phyloP scores from a whole-genome alignment of 1,284 basidiomycete species.

The Inonotus hispidus region DNA sequence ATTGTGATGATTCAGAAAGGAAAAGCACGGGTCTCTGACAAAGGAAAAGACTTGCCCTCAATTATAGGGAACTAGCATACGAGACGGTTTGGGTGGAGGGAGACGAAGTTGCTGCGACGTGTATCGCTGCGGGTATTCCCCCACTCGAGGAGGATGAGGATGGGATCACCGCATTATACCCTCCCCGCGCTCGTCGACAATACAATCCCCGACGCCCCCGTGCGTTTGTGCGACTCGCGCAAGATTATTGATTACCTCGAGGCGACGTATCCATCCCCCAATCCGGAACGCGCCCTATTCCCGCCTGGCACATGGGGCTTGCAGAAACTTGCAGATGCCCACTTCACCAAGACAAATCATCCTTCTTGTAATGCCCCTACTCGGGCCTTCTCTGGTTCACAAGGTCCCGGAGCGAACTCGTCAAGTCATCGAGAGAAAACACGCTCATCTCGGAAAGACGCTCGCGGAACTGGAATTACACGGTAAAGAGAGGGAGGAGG shows the following conservation, averaged over 20 bases:
- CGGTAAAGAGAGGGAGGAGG: slow-evolving; percentile 6
- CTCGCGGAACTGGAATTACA: background rate
- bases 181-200: slow-evolving; percentile 31
- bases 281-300: slow-evolving; percentile 1
- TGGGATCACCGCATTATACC: slow-evolving; percentile 31
- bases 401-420: background rate
- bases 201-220: slow-evolving; percentile 3
- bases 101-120: slow-evolving; percentile 33
- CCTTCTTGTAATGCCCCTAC: background rate
- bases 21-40: too few species aligned
- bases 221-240: slow-evolving; percentile 2
- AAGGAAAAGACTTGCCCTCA: slow-evolving; percentile 34
- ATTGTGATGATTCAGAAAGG: too few species aligned
- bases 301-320: background rate
- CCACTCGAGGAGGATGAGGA: slow-evolving; percentile 27
- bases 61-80: slow-evolving; percentile 38
- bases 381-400: background rate
- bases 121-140: slow-evolving; percentile 29
- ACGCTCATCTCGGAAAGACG: background rate
- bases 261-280: slow-evolving; percentile 1
- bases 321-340: background rate
- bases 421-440: background rate
- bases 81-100: slow-evolving; percentile 38
- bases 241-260: slow-evolving; percentile 11
- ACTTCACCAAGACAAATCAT: background rate